Base-by-base conservation (phyloP, 202 grass and related monocot genomes). In the Elaeis oleifera region DNA sequence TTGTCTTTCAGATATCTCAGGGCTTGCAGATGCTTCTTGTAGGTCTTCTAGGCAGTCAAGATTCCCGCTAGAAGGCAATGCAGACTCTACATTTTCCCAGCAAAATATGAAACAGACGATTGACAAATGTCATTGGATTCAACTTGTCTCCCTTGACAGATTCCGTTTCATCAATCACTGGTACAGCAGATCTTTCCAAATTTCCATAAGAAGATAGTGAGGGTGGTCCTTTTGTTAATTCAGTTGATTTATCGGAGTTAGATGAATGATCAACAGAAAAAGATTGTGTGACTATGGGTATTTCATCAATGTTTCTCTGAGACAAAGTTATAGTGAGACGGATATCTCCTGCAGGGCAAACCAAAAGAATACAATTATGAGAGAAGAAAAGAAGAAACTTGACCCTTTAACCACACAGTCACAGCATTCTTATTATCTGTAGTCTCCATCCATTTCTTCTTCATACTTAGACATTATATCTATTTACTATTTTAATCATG, bases 211-310 rank as follows among this genome's bases (percentile, higher is more conserved):
- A 66, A 66, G 80, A 81, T 6, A 85, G 49, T 39, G 71, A 65
- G 44, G 39, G 49, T 18, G 83, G 80, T 69, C 75, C 85, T 65
- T 76, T 83, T 55, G 49, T 53, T 4, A 97, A 61, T 55, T 97
- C 88, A 25, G 60, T 28, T 55, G 88, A 89, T 78, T 84, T 97
- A 70, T 99, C 94, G 17, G 94, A 99, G 72, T 81, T 84, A 24
- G 94, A 92, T 4, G 71, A 39, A n/a, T 86, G 61, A 28, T 92
- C 80, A 24, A 92, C 88, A 17, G 79, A 86, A 76, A 55, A 50
- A 24, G 62, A 76, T 23, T 72, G 85, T 26, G 62, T 51, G 36
- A 68, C 6, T 60, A 57, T 13, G 0, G 59, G 25, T 27, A 80
- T 73, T 65, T 84, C 85, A 60, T 92, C 82, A 3, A 66, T 61